These are phyloP conservation scores for Mesembryanthemum crystallinum DNA, from an alignment of 148 eudicot species.

Conservation along the genomic window DNA sequence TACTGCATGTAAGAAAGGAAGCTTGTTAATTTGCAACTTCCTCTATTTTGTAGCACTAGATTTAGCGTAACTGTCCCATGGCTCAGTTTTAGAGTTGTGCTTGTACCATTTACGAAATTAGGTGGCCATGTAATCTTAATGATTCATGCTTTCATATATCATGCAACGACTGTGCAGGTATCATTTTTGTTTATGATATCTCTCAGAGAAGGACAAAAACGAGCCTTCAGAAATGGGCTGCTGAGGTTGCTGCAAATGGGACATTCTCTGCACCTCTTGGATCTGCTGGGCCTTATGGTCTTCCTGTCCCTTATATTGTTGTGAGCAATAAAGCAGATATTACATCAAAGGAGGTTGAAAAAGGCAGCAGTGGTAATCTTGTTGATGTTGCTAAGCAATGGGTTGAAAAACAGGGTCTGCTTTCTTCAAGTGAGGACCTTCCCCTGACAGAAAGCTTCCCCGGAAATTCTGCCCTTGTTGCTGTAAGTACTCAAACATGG, in stretches of 20 bases:
- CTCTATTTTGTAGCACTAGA: neutral
- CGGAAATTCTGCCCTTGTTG: conserved; percentile 60
- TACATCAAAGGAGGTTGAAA: conserved; percentile 56
- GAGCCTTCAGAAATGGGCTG: conserved; percentile 82
- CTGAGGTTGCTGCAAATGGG: conserved; percentile 70
- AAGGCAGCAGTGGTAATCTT: conserved; percentile 90
- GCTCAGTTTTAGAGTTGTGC: conserved; percentile 1
- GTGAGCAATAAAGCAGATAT: conserved; percentile 87
- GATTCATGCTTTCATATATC: neutral
- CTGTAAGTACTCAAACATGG: conserved; percentile 48
- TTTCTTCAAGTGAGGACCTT: conserved; percentile 74
- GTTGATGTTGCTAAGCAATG: conserved; percentile 85
- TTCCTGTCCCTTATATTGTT: conserved; percentile 84
- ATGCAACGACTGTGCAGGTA: conserved; percentile 41
- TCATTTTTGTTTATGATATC: conserved; percentile 82
- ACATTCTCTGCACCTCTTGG: conserved; percentile 81
- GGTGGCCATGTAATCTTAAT: neutral
- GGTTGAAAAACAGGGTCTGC: conserved; percentile 95
- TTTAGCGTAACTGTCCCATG: neutral
- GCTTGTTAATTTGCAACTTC: neutral
- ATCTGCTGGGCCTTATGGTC: conserved; percentile 83
- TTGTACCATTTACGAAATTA: neutral
- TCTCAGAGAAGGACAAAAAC: conserved; percentile 76
- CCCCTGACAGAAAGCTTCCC: conserved; percentile 83
- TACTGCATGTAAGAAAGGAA: neutral